phyloP scores from a whole-genome alignment of 805 yeast species.

The Starmerella ratchasimensis region DNA sequence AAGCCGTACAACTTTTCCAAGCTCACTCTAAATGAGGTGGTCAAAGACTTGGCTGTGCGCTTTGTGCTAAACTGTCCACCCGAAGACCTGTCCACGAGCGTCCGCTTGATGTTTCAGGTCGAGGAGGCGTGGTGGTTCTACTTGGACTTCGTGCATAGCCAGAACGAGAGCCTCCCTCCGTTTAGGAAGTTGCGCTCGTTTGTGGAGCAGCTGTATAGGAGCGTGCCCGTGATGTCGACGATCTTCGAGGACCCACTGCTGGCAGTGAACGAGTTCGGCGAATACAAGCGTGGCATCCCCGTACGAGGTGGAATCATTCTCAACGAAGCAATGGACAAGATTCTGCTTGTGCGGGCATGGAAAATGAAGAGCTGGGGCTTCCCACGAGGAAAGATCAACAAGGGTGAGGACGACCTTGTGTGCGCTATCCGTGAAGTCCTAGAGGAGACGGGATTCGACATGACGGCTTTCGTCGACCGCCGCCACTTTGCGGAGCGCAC shows the following conservation, averaged over 20 bases:
- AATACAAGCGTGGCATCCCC: slow-evolving; percentile 80
- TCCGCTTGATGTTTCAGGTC: slow-evolving; percentile 76
- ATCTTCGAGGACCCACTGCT: slow-evolving; percentile 31
- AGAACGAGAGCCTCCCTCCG: slow-evolving; percentile 62
- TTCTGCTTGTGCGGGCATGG: slow-evolving; percentile 70
- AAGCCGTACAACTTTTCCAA: slow-evolving; percentile 11
- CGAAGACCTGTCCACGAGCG: slow-evolving; percentile 73
- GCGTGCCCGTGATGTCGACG: slow-evolving; percentile 37
- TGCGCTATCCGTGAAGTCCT: slow-evolving; percentile 86
- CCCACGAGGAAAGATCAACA: slow-evolving; percentile 92
- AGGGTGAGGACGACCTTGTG: slow-evolving; percentile 73
- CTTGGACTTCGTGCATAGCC: slow-evolving; percentile 61
- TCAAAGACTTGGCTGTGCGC: slow-evolving; percentile 63
- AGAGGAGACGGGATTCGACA: slow-evolving; percentile 91
- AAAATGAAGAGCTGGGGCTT: slow-evolving; percentile 81
- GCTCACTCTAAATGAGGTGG: slow-evolving; percentile 19
- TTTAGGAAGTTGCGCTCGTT: slow-evolving; percentile 62
- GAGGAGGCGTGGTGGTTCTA: slow-evolving; percentile 99
- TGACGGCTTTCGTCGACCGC: slow-evolving; percentile 49
- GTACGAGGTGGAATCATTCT: slow-evolving; percentile 91
- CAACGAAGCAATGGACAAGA: slow-evolving; percentile 52
- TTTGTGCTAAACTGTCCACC: slow-evolving; percentile 84
- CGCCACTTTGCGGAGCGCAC: slow-evolving; percentile 70
- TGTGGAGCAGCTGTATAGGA: slow-evolving; percentile 63
- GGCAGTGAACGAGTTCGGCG: slow-evolving; percentile 65